Evolutionary conservation across 2,329 filamentous ascomycete species (phyloP).

Genomic region (Aspergillus sp.): DNA sequence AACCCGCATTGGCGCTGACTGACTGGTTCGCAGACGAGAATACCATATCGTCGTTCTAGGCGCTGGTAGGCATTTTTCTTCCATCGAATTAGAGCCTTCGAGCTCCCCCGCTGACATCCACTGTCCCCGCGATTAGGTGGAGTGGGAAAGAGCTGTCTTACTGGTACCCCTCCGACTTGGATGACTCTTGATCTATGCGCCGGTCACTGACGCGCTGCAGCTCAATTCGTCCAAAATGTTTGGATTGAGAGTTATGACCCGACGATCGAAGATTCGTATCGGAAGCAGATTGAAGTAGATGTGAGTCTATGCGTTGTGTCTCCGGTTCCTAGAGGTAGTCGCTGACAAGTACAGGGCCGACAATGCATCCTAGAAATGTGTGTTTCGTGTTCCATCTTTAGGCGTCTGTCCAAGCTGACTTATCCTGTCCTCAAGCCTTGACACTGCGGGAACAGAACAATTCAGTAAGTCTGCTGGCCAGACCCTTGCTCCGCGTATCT

Average conservation of each 20-base stretch:
- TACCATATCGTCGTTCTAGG: slow-evolving; percentile 81
- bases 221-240: slow-evolving; percentile 90
- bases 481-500: not conserved
- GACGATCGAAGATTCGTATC: slow-evolving; percentile 84
- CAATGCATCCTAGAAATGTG: slow-evolving; percentile 90
- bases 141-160: slow-evolving; percentile 89
- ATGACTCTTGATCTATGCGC: not conserved
- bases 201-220: slow-evolving; percentile 44
- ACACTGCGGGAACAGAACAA: slow-evolving; percentile 88
- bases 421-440: slow-evolving; percentile 56
- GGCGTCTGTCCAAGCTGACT: slow-evolving; percentile 2
- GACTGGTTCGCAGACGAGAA: slow-evolving; percentile 59
- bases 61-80: slow-evolving; percentile 56
- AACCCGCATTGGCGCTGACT: not conserved
- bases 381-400: slow-evolving; percentile 33
- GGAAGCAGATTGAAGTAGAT: slow-evolving; percentile 86
- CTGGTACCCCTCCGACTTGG: slow-evolving; percentile 57
- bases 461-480: slow-evolving; percentile 65
- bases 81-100: not conserved
- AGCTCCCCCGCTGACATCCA: slow-evolving; percentile 15
- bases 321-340: slow-evolving; percentile 21
- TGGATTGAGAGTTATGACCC: slow-evolving; percentile 92
- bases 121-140: slow-evolving; percentile 58
- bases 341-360: slow-evolving; percentile 61
- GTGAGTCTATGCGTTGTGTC: slow-evolving; percentile 53